Evolutionary conservation across 257 asterid species (phyloP), one percentile per base, ranked within the genome.

Genomic region (Gentiana macrophylla): DNA sequence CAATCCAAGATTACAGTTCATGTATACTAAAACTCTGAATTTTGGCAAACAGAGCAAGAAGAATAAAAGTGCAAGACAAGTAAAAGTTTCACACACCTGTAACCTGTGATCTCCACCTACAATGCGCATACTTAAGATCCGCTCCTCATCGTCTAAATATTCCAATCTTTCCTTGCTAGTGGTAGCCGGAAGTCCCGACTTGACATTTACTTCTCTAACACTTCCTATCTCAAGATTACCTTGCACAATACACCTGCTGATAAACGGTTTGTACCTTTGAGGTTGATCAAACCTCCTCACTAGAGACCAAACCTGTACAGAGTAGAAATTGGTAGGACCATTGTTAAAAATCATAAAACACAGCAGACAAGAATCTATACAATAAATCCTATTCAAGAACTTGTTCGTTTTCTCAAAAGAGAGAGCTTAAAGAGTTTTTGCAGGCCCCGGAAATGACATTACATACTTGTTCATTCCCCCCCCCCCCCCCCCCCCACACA

Each of bases 51-150:
- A 41, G 46, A 41, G 9, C 5, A 5, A 7, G 46, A 41, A 41
- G 46, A 10, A 5, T 41, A 1, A 10, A 41, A 41, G 46, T 10
- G 9, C 46, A 41, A 41, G 46, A 10, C 46, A 41, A 41, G 46
- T 10, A 41, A 10, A 41, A 41, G 9, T 41, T 10, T 41, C 1
- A 3, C 32, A 48, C 71, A 86, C 95, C 94, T 76, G 79, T 55
- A 85, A 86, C 72, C 95, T 83, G 71, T 89, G 97, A 89, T 89
- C 95, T 33, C 97, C 94, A 8, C 95, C 97, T 50, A 89, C 95
- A 71, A 83, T 89, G 77, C 86, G 70, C 79, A 89, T 72, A 37
- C 94, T 77, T 49, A 89, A 76, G 61, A 89, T 74, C 68, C 77
- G 95, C 36, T 89, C 86, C 52, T 85, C 82, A n/a, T 85, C 94